Evolutionary conservation across 2,329 filamentous ascomycete genomes (phyloP), one percentile per base, ranked within the genome.

Genomic region (Pleoardoris graminearum): DNA sequence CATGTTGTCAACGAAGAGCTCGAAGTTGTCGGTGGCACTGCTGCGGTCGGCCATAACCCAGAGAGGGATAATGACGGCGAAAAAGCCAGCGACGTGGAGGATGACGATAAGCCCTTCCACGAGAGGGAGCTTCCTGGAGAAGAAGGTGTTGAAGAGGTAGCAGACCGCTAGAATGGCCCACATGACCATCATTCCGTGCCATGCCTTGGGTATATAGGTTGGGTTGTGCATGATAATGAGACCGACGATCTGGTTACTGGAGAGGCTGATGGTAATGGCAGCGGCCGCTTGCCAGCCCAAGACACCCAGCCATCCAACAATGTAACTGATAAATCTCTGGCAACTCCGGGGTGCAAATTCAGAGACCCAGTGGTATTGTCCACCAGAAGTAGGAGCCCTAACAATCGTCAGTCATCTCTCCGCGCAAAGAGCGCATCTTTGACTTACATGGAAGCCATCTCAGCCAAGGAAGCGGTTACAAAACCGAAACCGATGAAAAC

Each of bases 141-240:
- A 68, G 4, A 79, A 63, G 0, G 75, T 76, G 60, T 82, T 82
- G 57, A 79, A 73, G 5, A 69, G 51, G 10, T 76, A 63, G 2
- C 71, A 66, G 29, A 78, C 63, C 1, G 65, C 41, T 2, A 75
- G 66, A 7, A 80, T 66, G 0, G 76, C 77, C 51, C 77, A 78
- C 47, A 76, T 71, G 1, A 82, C 58, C 1, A 82, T 68, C 0
- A 79, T 82, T 1, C 72, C 76, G 44, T 83, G 80, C 78, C 79
- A 82, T 43, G 69, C 53, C 46, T 79, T 55, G 0, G 68, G 60
- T 0, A 66, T 51, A 54, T 80, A 79, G 16, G 51, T 39, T 1
- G 58, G 37, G 29, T 77, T 64, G 42, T 76, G 78, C 17, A 80
- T 62, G 35, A 67, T 59, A n/a, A 70, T 57, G 3, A 72, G 60